Percentiles rank a stretch among this genome's conserved stretches.
Evolutionary conservation across 2,329 filamentous ascomycete genomes (phyloP).

Genomic region (Penicillium sp.): DNA sequence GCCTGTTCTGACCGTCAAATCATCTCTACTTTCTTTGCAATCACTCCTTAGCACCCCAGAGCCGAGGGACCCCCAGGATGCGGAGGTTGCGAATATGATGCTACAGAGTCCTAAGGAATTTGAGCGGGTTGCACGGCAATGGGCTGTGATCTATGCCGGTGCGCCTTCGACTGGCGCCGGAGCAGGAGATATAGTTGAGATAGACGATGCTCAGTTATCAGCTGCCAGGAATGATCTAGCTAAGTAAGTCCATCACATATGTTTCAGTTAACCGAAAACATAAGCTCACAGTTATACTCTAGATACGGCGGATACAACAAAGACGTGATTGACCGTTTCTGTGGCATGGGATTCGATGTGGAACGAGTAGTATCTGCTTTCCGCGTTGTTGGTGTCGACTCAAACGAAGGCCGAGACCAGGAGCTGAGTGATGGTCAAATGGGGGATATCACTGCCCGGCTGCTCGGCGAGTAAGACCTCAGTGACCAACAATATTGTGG

Average conservation of each 20-base stretch:
- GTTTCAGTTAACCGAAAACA: not conserved
- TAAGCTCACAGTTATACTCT: constrained; percentile 3
- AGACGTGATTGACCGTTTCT: constrained; percentile 75
- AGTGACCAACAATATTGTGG: not conserved
- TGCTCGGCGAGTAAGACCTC: constrained; percentile 63
- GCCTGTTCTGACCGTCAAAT: constrained; percentile 93
- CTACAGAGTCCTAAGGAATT: constrained; percentile 74
- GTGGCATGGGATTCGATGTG: constrained; percentile 85
- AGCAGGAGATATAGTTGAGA: constrained; percentile 44
- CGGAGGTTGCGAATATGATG: constrained; percentile 89
- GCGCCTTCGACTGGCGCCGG: constrained; percentile 61
- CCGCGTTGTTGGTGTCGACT: constrained; percentile 73
- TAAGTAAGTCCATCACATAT: constrained; percentile 40
- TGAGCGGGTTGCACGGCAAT: constrained; percentile 76
- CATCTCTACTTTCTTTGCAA: constrained; percentile 85
- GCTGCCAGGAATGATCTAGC: constrained; percentile 55
- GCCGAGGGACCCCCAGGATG: constrained; percentile 94
- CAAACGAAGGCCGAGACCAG: constrained; percentile 72
- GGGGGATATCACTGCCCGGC: constrained; percentile 79
- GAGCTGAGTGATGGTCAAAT: constrained; percentile 85
- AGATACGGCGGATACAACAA: constrained; percentile 88
- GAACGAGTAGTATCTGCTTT: constrained; percentile 84
- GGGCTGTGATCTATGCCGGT: constrained; percentile 78
- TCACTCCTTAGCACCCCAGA: constrained; percentile 90
- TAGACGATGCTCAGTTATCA: constrained; percentile 51